These are phyloP conservation scores for Calonectria pseudoreteaudii DNA, from an alignment of 2,329 filamentous ascomycete genomes.

Conservation along the genomic window DNA sequence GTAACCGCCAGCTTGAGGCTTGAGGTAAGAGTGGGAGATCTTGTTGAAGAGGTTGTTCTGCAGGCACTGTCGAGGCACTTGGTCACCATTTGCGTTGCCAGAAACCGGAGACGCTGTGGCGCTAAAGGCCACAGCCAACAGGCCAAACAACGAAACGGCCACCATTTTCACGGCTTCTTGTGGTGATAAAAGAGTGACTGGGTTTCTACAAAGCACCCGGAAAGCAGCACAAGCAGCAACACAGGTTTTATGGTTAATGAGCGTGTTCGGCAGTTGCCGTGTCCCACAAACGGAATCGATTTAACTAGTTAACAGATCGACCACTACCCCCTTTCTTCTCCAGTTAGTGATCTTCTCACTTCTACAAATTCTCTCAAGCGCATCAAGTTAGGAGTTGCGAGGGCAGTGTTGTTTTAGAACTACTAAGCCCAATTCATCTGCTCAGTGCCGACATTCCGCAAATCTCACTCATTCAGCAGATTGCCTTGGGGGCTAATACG, in stretches of 20 bases:
- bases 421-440: not conserved
- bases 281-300: not conserved
- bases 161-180: not conserved
- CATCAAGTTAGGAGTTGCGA: not conserved
- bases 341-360: not conserved
- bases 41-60: not conserved
- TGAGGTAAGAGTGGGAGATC: not conserved
- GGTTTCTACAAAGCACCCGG: not conserved
- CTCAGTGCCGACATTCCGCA: not conserved
- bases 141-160: not conserved
- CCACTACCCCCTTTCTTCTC: not conserved
- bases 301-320: not conserved
- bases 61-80: not conserved
- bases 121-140: not conserved
- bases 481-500: not conserved
- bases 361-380: not conserved
- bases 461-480: not conserved
- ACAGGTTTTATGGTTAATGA: not conserved
- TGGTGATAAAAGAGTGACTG: not conserved
- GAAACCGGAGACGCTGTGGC: not conserved
- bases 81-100: not conserved
- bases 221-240: not conserved
- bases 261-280: not conserved
- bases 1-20: not conserved
- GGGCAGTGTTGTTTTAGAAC: not conserved